Conservation (phyloP, 768 basidiomycete genomes). For the Lentinula guzmanii region DNA sequence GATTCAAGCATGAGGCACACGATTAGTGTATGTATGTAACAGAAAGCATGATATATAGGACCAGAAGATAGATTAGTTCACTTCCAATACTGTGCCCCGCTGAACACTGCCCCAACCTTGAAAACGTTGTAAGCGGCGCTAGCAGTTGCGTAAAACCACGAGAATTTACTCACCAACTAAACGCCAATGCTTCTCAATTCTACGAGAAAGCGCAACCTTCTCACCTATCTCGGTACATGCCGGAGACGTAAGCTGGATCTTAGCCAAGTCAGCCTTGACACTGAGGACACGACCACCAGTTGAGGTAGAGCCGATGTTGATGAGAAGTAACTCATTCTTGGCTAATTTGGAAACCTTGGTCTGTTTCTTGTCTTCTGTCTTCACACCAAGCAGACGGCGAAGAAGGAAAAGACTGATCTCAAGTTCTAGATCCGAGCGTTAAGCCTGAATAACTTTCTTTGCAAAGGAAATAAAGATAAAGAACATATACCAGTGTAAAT, state of each 20-base stretch:
- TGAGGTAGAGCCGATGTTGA: conserved; percentile 98
- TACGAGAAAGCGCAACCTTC: conserved; percentile 90
- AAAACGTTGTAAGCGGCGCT: conserved; percentile 3
- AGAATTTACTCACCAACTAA: conserved; percentile 68
- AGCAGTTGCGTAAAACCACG: not conserved
- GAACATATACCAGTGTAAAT: conserved; percentile 73
- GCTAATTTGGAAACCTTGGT: conserved; percentile 90
- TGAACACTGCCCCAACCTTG: conserved; percentile 75
- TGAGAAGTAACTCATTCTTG: conserved; percentile 88
- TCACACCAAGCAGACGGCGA: conserved; percentile 93
- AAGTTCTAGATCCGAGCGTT: conserved; percentile 47
- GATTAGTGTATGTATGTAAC: no score
- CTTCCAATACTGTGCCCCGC: conserved; percentile 76
- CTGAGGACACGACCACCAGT: conserved; percentile 93
- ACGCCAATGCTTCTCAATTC: conserved; percentile 98
- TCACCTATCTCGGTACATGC: conserved; percentile 96
- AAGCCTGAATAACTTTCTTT: not conserved
- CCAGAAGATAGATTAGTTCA: conserved; percentile 40
- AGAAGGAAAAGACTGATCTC: conserved; percentile 94
- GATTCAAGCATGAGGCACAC: no score
- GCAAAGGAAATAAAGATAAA: not conserved
- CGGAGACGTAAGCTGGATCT: conserved; percentile 89
- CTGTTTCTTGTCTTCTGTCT: conserved; percentile 98
- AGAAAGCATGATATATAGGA: no score
- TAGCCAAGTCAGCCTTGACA: conserved; percentile 92